A percentile compares a stretch with the other conserved stretches of the same genome.
These are phyloP conservation scores for Xylariaceae sp. DNA, from an alignment of 2,329 filamentous ascomycete genomes.

Conservation along the genomic window DNA sequence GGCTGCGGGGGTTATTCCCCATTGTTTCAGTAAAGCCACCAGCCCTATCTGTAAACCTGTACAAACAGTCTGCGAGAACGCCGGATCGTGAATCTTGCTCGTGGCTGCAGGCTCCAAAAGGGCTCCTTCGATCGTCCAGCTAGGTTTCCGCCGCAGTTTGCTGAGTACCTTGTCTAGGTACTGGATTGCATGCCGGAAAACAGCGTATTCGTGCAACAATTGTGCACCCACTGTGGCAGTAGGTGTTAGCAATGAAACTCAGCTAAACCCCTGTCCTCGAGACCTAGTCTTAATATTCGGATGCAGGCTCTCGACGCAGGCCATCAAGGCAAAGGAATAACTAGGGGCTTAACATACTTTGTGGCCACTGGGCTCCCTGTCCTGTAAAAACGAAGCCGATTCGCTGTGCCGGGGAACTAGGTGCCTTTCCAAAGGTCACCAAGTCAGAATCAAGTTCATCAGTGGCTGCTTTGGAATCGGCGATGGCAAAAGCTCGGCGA, in stretches of 20 bases:
- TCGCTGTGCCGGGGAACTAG: not conserved
- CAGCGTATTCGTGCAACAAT: not conserved
- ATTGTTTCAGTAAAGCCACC: not conserved
- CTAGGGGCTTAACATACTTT: not conserved
- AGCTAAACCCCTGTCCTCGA: no score
- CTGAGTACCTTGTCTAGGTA: slow-evolving; percentile 2
- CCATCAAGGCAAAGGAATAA: no score
- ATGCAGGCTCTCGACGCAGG: no score
- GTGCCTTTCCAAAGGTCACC: slow-evolving; percentile 1
- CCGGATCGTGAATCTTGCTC: not conserved
- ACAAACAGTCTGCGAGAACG: slow-evolving; percentile 2
- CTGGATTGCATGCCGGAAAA: not conserved
- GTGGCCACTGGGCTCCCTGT: slow-evolving; percentile 10
- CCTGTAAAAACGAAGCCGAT: slow-evolving; percentile 8
- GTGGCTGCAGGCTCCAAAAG: not conserved
- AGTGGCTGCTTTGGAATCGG: not conserved
- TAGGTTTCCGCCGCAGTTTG: not conserved
- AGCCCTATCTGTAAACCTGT: slow-evolving; percentile 10
- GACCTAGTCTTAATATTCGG: no score
- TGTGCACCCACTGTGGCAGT: not conserved
- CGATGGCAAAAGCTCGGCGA: slow-evolving; percentile 5
- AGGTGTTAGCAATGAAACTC: not conserved
- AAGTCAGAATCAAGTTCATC: not conserved
- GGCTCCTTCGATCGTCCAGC: slow-evolving; percentile 4
- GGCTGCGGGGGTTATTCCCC: not conserved